Evolutionary conservation across 139 green algal genomes (phyloP).

Genomic region (Picocystis salinarum): DNA sequence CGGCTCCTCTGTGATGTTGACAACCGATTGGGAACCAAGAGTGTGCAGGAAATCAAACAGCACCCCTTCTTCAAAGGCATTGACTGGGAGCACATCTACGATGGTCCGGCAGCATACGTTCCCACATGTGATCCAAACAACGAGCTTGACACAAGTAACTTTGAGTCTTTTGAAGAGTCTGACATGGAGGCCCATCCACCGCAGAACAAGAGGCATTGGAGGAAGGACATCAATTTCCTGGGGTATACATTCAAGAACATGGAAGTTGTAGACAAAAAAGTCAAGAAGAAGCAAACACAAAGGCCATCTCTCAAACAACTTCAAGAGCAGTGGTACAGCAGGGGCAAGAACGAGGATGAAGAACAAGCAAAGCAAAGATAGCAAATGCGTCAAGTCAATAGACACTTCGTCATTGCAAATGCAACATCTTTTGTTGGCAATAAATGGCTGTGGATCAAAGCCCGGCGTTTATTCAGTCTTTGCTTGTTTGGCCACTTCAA

Average conservation of each 20-base stretch:
- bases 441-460: no score
- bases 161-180: conserved; percentile 91
- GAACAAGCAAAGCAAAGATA: no score
- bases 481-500: no score
- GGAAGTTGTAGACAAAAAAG: conserved; percentile 46
- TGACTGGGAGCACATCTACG: conserved; percentile 59
- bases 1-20: conserved; percentile 86
- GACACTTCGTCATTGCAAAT: no score
- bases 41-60: conserved; percentile 14
- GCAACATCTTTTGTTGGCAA: no score
- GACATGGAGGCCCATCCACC: not conserved
- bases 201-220: conserved; percentile 9
- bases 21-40: conserved; percentile 58
- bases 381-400: no score
- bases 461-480: no score
- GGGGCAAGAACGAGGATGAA: no score
- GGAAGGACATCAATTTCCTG: conserved; percentile 77
- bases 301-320: no score
- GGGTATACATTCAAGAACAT: conserved; percentile 97
- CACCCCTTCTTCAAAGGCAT: conserved; percentile 86
- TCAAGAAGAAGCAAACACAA: no score
- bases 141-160: conserved; percentile 93
- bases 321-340: no score
- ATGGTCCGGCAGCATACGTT: conserved; percentile 39
- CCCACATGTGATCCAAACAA: conserved; percentile 42